Evolutionary conservation across 345 rosid genomes (phyloP), one percentile per base, ranked within the genome.

Genomic region (Erucastrum elatum): DNA sequence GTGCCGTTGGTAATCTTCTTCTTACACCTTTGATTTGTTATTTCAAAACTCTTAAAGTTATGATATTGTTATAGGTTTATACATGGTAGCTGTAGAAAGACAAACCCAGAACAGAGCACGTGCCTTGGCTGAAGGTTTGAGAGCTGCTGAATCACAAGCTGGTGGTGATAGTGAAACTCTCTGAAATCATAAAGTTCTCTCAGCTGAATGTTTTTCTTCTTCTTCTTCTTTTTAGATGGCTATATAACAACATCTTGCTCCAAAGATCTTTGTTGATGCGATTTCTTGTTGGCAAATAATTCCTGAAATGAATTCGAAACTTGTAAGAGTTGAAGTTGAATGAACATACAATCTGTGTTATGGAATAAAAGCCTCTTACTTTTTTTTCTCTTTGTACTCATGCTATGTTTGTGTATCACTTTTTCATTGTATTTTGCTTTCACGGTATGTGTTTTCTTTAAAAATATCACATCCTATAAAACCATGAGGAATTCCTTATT

Each of bases 51-150:
- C 21, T 21, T 21, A 21, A 21, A 21, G 21, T 21, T 21, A 21
- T 55, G 25, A 71, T 27, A 64, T 55, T 67, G 59, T 58, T 55
- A 1, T 16, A 93, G 98, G 95, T 75, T 74, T 91, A 26, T 94
- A 90, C 81, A 91, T 90, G 96, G 97, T 90, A 75, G 89, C 88
- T 21, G 90, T 78, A 27, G 93, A 94, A 35, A 90, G 97, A 77
- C 94, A 91, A 84, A 82, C 82, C 31, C 91, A 89, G 87, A 91
- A 89, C 86, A 84, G 91, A 72, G 80, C 84, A 2, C 85, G 84
- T 73, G 85, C 86, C 87, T 70, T 88, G 76, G 90, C 92, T 56
- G 93, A 88, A 82, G 78, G 88, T 77, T 70, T 91, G 67, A 81
- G 81, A 76, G 86, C 87, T 46, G 75, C 84, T 9, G 93, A 88